A percentile compares a stretch with the other conserved stretches of the same genome.
Evolutionary conservation across 345 rosid genomes (phyloP).

Genomic region (Stellera chamaejasme): DNA sequence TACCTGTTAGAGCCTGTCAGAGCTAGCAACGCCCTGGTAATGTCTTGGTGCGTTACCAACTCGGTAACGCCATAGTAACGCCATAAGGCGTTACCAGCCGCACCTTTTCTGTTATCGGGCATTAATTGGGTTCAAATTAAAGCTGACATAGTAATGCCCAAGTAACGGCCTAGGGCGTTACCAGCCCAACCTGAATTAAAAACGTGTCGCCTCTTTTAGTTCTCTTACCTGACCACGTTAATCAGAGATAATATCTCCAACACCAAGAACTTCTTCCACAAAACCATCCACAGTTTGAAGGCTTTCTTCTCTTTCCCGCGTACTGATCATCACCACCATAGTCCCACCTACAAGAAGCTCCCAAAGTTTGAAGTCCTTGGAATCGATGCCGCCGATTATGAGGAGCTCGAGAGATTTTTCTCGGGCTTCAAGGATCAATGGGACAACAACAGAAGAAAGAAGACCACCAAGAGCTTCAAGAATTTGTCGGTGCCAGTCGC

Average conservation of each 20-base stretch:
- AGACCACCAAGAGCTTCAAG: conserved; percentile 15
- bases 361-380: conserved; percentile 28
- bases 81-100: too few species aligned
- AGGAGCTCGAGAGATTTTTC: conserved; percentile 28
- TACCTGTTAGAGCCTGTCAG: too few species aligned
- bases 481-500: conserved; percentile 7
- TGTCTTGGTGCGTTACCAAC: too few species aligned
- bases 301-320: conserved; percentile 49
- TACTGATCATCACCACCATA: conserved; percentile 17
- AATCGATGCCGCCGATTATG: conserved; percentile 4
- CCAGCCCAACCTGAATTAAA: too few species aligned
- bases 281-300: conserved; percentile 41
- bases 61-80: too few species aligned
- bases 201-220: too few species aligned
- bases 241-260: conserved; percentile 45
- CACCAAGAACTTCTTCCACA: conserved; percentile 56
- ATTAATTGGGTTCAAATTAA: too few species aligned
- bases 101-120: too few species aligned
- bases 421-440: conserved; percentile 27
- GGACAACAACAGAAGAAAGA: conserved; percentile 13
- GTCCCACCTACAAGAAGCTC: conserved; percentile 24
- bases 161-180: too few species aligned
- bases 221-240: too few species aligned
- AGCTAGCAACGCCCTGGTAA: too few species aligned
- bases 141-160: too few species aligned